phyloP scores from a whole-genome alignment of 495 filamentous ascomycete genomes.

The Halenospora varia region DNA sequence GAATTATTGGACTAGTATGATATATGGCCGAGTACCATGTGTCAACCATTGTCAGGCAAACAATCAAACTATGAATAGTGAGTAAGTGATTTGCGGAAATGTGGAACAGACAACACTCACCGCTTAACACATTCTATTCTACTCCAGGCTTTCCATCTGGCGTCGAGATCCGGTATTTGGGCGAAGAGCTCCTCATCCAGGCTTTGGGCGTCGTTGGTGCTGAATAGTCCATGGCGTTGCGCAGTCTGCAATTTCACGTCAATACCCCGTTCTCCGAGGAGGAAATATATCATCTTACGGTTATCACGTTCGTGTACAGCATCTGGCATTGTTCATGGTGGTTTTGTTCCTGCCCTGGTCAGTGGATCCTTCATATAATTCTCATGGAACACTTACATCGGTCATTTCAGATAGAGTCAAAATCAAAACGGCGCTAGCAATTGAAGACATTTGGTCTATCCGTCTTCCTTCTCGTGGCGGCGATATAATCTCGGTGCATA shows the following conservation, averaged over 20 bases:
- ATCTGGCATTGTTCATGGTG: constrained; percentile 45
- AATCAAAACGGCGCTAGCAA: constrained; percentile 44
- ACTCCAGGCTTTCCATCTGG: constrained; percentile 51
- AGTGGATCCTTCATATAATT: constrained; percentile 14
- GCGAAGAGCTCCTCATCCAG: constrained; percentile 44
- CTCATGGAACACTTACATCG: constrained; percentile 31
- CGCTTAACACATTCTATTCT: constrained; percentile 47
- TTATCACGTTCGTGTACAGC: constrained; percentile 47
- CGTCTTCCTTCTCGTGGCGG: constrained; percentile 35
- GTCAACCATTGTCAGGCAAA: constrained; percentile 45
- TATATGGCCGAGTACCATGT: constrained; percentile 48
- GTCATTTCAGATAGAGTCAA: constrained; percentile 47
- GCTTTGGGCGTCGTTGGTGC: constrained; percentile 40
- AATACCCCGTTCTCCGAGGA: too few species aligned
- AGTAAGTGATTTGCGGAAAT: neutral
- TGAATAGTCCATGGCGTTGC: constrained; percentile 48
- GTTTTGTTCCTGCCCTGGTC: constrained; percentile 36
- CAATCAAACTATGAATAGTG: constrained; percentile 34
- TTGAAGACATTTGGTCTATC: constrained; percentile 38
- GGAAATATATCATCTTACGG: too few species aligned
- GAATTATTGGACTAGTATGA: constrained; percentile 43
- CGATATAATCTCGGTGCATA: constrained; percentile 37
- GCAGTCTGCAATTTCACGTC: constrained; percentile 31
- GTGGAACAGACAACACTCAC: constrained; percentile 22
- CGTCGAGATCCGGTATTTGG: constrained; percentile 41